Base-by-base conservation (phyloP, 2,329 filamentous ascomycete genomes). In the Pezicula rhizophila region DNA sequence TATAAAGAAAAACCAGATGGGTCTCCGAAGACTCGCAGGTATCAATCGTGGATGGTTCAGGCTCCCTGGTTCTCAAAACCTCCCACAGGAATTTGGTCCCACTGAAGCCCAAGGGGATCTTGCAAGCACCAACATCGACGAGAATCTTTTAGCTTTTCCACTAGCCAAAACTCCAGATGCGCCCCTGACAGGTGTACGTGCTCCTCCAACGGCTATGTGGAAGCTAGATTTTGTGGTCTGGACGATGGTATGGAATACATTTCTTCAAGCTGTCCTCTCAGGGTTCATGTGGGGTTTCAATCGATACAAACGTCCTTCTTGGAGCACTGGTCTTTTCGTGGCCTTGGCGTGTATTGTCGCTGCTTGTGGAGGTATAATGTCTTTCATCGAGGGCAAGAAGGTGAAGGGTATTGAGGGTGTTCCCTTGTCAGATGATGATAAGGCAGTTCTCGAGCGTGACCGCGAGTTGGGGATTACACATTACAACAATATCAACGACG, bases 241-340 rank as follows among this genome's bases (percentile, higher is more conserved):
- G 84, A 76, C 84, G 57, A 90, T 89, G 68, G 76, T 89, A 3
- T 75, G 73, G 70, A 95, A 95, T 61, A 93, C 89, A 0, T 76
- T 91, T 47, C 75, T 93, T 40, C 90, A 95, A 65, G 76, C 76
- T 35, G 75, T 80, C 15, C 74, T 95, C 2, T 85, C 82, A 8
- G 84, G 78, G 3, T 86, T 89, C 68, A 95, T 95, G 89, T 95
- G 87, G 87, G 82, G 79, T 2, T 73, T 87, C 67, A 86, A 88
- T 61, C 73, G 87, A 18, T 84, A 82, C 60, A 69, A 85, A 18
- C 74, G 89, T n/a, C 88, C 89, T 0, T 78, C 79, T 18, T 95
- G 88, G 88, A 78, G 82, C 10, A 91, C 87, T 0, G 89, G 88
- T 1, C 67, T 90, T 0, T 89, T 93, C 61, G 85, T 95, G 15